A percentile compares a stretch with the other conserved stretches of the same genome.
Conservation (phyloP, 768 basidiomycete species). For the Pleurotus giganteus region DNA sequence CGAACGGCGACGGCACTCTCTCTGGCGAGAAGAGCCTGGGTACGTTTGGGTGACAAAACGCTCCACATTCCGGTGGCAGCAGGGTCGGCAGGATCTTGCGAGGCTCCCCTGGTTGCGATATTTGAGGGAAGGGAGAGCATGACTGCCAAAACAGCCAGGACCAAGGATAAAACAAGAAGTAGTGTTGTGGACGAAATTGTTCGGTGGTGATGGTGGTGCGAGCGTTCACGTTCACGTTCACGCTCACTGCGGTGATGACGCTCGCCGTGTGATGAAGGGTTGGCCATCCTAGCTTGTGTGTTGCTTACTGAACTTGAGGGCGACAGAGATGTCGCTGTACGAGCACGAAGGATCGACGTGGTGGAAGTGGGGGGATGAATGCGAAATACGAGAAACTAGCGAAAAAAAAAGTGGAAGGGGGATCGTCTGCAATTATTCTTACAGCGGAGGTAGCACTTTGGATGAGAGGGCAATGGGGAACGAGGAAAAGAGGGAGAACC, state of each 20-base stretch:
- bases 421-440: not conserved
- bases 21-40: conserved; percentile 75
- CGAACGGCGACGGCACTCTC: conserved; percentile 79
- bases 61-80: conserved; percentile 59
- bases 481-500: conserved; percentile 13
- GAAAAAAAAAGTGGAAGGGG: not conserved
- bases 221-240: conserved; percentile 46
- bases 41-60: conserved; percentile 78
- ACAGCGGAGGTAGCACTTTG: conserved; percentile 14
- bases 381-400: conserved; percentile 14
- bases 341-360: conserved; percentile 65
- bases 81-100: conserved; percentile 32
- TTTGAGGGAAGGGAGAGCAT: conserved; percentile 83
- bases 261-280: conserved; percentile 75
- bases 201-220: conserved; percentile 73
- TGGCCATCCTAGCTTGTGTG: conserved; percentile 79
- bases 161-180: conserved; percentile 80
- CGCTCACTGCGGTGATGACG: conserved; percentile 45
- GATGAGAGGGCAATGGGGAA: conserved; percentile 19
- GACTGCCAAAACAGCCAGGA: conserved; percentile 85
- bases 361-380: conserved; percentile 39
- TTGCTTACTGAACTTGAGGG: conserved; percentile 58
- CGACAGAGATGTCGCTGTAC: conserved; percentile 73
- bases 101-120: conserved; percentile 20
- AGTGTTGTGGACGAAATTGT: conserved; percentile 90